Evolutionary conservation across 2,329 filamentous ascomycete species (phyloP).

Genomic region (Microdochium trichocladiopsis): DNA sequence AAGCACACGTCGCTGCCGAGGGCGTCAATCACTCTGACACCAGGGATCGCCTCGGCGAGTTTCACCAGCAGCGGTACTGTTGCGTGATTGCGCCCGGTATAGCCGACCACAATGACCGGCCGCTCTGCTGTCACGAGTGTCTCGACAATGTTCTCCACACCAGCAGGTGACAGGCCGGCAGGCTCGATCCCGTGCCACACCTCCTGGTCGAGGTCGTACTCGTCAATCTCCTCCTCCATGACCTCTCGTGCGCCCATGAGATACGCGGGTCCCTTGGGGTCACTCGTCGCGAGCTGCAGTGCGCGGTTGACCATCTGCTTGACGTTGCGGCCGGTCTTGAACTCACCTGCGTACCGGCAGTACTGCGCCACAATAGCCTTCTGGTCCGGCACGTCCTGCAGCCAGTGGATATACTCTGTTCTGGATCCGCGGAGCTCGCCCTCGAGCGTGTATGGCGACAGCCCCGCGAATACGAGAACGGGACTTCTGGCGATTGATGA

Average conservation of each 20-base stretch:
- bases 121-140: constrained; percentile 36
- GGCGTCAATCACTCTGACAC: constrained; percentile 42
- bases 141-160: constrained; percentile 30
- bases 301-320: constrained; percentile 72
- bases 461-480: constrained; percentile 65
- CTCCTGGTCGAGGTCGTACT: constrained; percentile 15
- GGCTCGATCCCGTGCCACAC: constrained; percentile 13
- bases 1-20: constrained; percentile 42
- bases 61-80: constrained; percentile 34
- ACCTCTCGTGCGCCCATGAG: constrained; percentile 59
- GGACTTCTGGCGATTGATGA: constrained; percentile 63
- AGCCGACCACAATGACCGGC: constrained; percentile 41
- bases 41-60: constrained; percentile 36
- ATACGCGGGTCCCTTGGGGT: constrained; percentile 65
- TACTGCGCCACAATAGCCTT: constrained; percentile 68
- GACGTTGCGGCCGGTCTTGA: constrained; percentile 65
- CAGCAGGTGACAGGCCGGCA: constrained; percentile 33
- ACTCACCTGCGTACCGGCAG: constrained; percentile 63
- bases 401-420: constrained; percentile 75
- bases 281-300: constrained; percentile 61
- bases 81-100: constrained; percentile 35
- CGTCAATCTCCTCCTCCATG: constrained; percentile 55
- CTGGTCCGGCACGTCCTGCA: constrained; percentile 71
- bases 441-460: constrained; percentile 67
- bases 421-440: constrained; percentile 63